Evolutionary conservation across 129 eudicot species (phyloP), one percentile per base, ranked within the genome.

Genomic region (Centaurea solstitialis): DNA sequence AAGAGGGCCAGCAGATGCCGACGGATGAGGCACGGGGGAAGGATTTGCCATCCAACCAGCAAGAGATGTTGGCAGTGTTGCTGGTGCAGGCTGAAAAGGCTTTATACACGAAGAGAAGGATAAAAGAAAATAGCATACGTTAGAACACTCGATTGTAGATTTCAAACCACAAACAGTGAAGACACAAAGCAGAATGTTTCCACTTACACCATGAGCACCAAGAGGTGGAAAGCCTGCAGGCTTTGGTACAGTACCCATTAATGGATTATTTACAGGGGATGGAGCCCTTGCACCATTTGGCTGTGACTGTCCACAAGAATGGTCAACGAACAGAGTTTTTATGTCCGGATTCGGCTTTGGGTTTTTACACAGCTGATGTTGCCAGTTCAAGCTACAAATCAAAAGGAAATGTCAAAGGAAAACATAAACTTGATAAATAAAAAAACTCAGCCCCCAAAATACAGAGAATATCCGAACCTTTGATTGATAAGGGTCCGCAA

Each of bases 11-110:
- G 91, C 89, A 76, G 98, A 89, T 68, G 89, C 94, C 12, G 98
- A 84, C 18, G 98, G 91, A 86, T 93, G 98, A 70, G 94, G 88
- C 47, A 88, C 91, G 11, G 91, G 70, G 43, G 98, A 87, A 1
- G 98, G 91, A 82, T 91, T 93, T 20, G 97, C 88, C 93, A 93
- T 91, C 98, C 97, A 93, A 30, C 97, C 98, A 67, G 97, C 93
- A 67, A 89, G 91, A 76, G 97, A 80, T 70, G 97, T 83, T 18
- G 91, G 89, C 84, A 93, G 67, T 68, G 97, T 82, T 68, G 92
- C 88, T 65, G 89, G 98, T 82, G 91, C 84, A 50, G 87, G 90
- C 86, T 91, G 98, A 81, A 91, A 93, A 76, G 97, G 98, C 98
- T 93, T 73, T n/a, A 85, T 45, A 28, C 66, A 71, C 69, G 17